Conservation (phyloP, 306 rosid genomes). For the Citrullus mucosospermus region DNA sequence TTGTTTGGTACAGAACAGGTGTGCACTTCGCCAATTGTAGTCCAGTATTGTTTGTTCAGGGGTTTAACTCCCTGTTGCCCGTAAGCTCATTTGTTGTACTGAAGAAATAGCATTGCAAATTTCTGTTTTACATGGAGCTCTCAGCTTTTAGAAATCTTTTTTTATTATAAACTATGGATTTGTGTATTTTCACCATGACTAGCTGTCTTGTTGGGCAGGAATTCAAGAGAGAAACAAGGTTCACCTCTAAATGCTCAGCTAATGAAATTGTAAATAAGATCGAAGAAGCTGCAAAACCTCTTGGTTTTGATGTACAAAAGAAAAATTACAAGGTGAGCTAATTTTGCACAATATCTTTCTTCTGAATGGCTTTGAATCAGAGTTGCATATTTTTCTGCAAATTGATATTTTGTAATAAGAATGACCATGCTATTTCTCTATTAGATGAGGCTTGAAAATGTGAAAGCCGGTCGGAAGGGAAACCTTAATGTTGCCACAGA, state of each 20-base stretch:
- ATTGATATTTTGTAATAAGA: not conserved
- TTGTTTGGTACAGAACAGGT: slow-evolving; percentile 93
- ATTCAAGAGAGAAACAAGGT: slow-evolving; percentile 93
- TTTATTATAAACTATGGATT: not conserved
- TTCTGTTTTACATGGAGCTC: not conserved
- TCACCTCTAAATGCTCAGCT: slow-evolving; percentile 80
- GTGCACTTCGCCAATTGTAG: not conserved
- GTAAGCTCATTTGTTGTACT: too few species aligned
- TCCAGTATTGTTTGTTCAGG: not conserved
- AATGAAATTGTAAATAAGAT: slow-evolving; percentile 83
- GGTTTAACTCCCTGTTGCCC: too few species aligned
- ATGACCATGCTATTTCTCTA: not conserved
- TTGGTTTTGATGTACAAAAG: slow-evolving; percentile 94
- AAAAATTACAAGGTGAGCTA: slow-evolving; percentile 79
- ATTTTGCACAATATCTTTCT: not conserved
- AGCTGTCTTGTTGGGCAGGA: slow-evolving; percentile 28
- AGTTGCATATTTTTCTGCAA: not conserved
- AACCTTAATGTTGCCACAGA: slow-evolving; percentile 96
- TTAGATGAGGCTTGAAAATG: slow-evolving; percentile 88
- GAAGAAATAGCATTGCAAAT: not conserved
- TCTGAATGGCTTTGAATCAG: not conserved
- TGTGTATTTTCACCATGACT: not conserved
- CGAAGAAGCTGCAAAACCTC: slow-evolving; percentile 96
- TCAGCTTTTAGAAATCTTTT: not conserved
- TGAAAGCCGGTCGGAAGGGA: slow-evolving; percentile 96